These are phyloP conservation scores for Saraca asoca DNA, from an alignment of 331 rosid species.

Conservation along the genomic window DNA sequence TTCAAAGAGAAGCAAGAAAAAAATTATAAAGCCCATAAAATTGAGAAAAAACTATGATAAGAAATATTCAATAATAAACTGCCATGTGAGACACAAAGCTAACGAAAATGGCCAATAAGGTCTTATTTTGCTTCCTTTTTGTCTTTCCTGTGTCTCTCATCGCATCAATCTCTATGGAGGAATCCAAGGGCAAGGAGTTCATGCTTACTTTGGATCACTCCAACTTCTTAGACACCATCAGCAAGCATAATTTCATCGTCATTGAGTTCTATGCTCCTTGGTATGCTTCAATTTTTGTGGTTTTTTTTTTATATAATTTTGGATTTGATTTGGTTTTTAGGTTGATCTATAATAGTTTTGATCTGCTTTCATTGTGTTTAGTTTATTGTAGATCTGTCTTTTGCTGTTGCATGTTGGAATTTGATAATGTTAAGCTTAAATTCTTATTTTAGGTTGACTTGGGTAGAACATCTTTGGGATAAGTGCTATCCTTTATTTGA, in stretches of 20 bases:
- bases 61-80: too few species aligned
- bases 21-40: too few species aligned
- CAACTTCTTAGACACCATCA: slow-evolving; percentile 68
- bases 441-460: too few species aligned
- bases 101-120: slow-evolving; percentile 55
- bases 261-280: slow-evolving; percentile 95
- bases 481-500: too few species aligned
- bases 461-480: too few species aligned
- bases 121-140: slow-evolving; percentile 40
- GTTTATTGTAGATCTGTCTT: slow-evolving; percentile 13
- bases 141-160: slow-evolving; percentile 37
- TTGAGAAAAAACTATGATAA: too few species aligned
- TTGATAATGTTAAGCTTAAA: too few species aligned
- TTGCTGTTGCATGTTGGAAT: neutral
- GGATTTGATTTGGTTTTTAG: neutral
- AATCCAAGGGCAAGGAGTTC: slow-evolving; percentile 65
- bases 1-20: too few species aligned
- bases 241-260: slow-evolving; percentile 83
- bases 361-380: slow-evolving; percentile 3
- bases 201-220: slow-evolving; percentile 82
- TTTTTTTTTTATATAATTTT: neutral
- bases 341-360: neutral
- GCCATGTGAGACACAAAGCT: too few species aligned
- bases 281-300: slow-evolving; percentile 36
- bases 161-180: slow-evolving; percentile 53